Evolutionary conservation across 805 yeast species (phyloP).

Genomic region (Starmera quercuum): DNA sequence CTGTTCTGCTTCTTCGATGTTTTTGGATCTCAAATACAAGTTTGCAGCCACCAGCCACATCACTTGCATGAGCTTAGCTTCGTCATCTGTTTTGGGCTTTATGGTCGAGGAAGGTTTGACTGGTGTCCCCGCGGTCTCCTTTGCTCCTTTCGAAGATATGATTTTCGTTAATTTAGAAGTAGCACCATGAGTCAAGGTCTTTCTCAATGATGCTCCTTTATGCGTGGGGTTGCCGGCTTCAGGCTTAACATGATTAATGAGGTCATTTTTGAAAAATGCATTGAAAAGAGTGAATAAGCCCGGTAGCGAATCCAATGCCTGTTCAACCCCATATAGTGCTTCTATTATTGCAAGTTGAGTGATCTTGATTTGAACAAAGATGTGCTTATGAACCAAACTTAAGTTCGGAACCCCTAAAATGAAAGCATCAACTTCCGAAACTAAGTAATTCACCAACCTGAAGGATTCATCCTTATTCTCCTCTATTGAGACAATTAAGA

Average conservation of each 20-base stretch:
- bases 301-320: slow-evolving; percentile 57
- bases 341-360: slow-evolving; percentile 70
- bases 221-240: slow-evolving; percentile 6
- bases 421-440: slow-evolving; percentile 33
- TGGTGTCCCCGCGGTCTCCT: slow-evolving; percentile 3
- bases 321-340: slow-evolving; percentile 46
- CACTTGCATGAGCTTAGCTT: slow-evolving; percentile 39
- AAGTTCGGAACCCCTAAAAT: too few species aligned
- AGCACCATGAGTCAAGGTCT: not conserved
- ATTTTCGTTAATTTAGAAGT: slow-evolving; percentile 9
- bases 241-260: slow-evolving; percentile 2
- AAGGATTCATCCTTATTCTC: slow-evolving; percentile 51
- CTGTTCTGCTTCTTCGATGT: slow-evolving; percentile 53
- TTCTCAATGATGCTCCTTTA: slow-evolving; percentile 6
- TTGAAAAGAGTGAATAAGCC: slow-evolving; percentile 57
- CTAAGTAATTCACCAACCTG: slow-evolving; percentile 46
- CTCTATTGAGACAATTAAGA: slow-evolving; percentile 52
- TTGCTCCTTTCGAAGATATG: slow-evolving; percentile 9
- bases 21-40: slow-evolving; percentile 50
- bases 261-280: slow-evolving; percentile 32
- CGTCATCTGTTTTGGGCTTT: too few species aligned
- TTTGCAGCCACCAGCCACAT: slow-evolving; percentile 73
- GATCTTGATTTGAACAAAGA: slow-evolving; percentile 57
- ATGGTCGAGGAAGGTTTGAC: too few species aligned
- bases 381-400: too few species aligned